phyloP scores from a whole-genome alignment of 768 basidiomycete genomes.

The Rhizopogon rudus region DNA sequence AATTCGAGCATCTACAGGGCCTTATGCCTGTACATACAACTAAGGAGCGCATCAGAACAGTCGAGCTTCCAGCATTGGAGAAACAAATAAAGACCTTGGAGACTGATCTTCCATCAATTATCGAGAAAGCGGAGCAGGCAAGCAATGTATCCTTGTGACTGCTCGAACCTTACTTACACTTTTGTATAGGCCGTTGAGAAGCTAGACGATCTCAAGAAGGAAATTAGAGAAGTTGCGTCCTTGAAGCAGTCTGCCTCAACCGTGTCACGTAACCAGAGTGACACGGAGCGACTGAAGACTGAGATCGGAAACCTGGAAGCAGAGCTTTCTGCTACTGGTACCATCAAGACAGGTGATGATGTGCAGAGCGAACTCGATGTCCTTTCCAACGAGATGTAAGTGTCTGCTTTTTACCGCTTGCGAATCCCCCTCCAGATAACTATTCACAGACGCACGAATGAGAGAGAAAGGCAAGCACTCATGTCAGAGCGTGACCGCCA shows the following conservation, averaged over 20 bases:
- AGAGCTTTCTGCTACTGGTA: slow-evolving; percentile 67
- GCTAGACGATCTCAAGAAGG: slow-evolving; percentile 48
- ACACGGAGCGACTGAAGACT: slow-evolving; percentile 52
- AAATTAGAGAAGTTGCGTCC: slow-evolving; percentile 52
- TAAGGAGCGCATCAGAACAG: slow-evolving; percentile 46
- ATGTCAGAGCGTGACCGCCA: slow-evolving; percentile 60
- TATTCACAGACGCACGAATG: slow-evolving; percentile 52
- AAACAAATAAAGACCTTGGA: slow-evolving; percentile 56
- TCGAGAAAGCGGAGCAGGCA: slow-evolving; percentile 59
- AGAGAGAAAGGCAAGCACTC: slow-evolving; percentile 57
- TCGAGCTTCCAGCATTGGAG: slow-evolving; percentile 67
- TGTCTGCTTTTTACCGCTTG: neutral
- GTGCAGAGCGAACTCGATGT: slow-evolving; percentile 74
- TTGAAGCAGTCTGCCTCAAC: slow-evolving; percentile 60
- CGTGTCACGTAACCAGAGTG: slow-evolving; percentile 53
- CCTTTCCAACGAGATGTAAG: slow-evolving; percentile 63
- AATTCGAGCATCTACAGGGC: slow-evolving; percentile 50
- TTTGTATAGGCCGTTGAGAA: slow-evolving; percentile 43
- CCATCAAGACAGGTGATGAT: slow-evolving; percentile 78
- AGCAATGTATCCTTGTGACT: slow-evolving; percentile 8
- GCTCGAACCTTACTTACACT: slow-evolving; percentile 1
- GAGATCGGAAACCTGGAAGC: slow-evolving; percentile 64
- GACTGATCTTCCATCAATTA: slow-evolving; percentile 46
- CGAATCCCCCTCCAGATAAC: neutral
- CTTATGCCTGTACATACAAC: slow-evolving; percentile 54